A percentile compares a stretch with the other conserved stretches of the same genome.
These are phyloP conservation scores for Magnolia sinica DNA, from an alignment of 164 flowering plant genomes.

Conservation along the genomic window DNA sequence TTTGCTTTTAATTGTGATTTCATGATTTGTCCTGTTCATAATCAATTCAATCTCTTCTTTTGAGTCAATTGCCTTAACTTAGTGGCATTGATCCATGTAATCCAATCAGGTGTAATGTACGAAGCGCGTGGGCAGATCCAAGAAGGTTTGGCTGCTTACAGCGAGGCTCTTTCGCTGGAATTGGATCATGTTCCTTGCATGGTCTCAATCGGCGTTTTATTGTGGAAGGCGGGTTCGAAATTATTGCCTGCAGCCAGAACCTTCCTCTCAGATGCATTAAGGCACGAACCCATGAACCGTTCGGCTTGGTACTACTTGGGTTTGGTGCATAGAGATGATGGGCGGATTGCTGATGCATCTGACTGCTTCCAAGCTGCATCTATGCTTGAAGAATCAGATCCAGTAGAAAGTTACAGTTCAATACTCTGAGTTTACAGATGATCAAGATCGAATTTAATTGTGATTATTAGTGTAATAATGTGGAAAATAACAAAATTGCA, in stretches of 20 bases:
- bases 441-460: background rate
- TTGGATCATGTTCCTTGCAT: slow-evolving; percentile 60
- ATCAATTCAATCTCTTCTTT: background rate
- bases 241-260: slow-evolving; percentile 72
- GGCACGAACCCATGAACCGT: slow-evolving; percentile 80
- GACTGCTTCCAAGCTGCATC: slow-evolving; percentile 96
- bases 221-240: slow-evolving; percentile 50
- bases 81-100: background rate
- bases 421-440: slow-evolving; percentile 22
- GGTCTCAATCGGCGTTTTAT: slow-evolving; percentile 51
- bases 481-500: background rate
- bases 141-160: slow-evolving; percentile 53
- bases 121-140: slow-evolving; percentile 50
- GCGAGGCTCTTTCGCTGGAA: slow-evolving; percentile 52
- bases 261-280: slow-evolving; percentile 84
- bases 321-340: slow-evolving; percentile 66
- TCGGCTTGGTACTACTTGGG: slow-evolving; percentile 89
- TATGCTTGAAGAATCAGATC: slow-evolving; percentile 94
- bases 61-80: background rate
- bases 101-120: slow-evolving; percentile 44
- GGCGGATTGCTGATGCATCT: slow-evolving; percentile 75
- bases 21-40: background rate
- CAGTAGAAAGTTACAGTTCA: slow-evolving; percentile 74
- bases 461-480: background rate
- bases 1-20: background rate